Evolutionary conservation across 1,284 basidiomycete species (phyloP), one percentile per base, ranked within the genome.

Genomic region (Melampsora americana): DNA sequence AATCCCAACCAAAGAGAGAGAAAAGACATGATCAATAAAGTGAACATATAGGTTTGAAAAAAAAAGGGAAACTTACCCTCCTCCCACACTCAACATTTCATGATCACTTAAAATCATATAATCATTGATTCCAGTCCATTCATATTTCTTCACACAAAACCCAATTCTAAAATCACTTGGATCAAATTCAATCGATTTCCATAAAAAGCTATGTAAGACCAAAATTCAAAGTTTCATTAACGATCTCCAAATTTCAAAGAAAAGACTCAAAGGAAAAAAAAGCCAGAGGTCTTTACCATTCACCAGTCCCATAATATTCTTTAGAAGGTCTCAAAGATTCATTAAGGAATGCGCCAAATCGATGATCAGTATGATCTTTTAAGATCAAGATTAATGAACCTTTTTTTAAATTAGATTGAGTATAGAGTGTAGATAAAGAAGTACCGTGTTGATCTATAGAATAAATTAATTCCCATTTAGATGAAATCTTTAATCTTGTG

Each of bases 361-460:
- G 75, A 2, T 85, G 83, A 9, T 88, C 89, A 2, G 85, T 82
- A 0, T 86, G 84, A 79, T 92, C 92, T 64, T 86, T 86, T 3
- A 92, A 83, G 12, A 87, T 84, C 1, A 91, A 78, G 0, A 90
- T 80, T 26, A 87, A 86, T 26, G 39, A 77, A 5, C 77, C 75
- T 1, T 80, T 79, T 53, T 81, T 81, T 26, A 79, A 78, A 39
- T 81, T 88, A 44, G 32, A 61, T 56, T 39, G 26, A 20, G 26
- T 46, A 81, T 95, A 95, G 0, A 98, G 86, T 0, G 95, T 97
- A 53, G 90, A 88, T 12, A 98, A 85, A 11, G 92, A 95, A 64
- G 95, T 93, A 0, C 95, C 95, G 79, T 98, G 92, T 82, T 97
- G 94, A 80, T 99, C 95, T 20, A 96, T 85, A 12, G 92, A 95